A percentile compares a stretch with the other conserved stretches of the same genome.
These are phyloP conservation scores for Choanephora cucurbitarum DNA, from an alignment of 371 early-diverging fungal genomes.

Conservation along the genomic window DNA sequence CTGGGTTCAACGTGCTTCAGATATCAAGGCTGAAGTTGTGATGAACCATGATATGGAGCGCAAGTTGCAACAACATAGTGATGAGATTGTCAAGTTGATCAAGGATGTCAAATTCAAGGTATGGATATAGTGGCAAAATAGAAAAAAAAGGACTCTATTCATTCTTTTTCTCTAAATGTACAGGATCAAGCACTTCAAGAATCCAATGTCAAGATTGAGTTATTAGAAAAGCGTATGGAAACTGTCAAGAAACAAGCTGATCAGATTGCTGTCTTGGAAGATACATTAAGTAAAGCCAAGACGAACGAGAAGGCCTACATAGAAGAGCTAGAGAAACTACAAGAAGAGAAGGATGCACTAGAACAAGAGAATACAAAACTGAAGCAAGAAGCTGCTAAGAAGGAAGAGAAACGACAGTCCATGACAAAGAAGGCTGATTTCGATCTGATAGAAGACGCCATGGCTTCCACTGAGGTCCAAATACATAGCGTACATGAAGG, in stretches of 20 bases:
- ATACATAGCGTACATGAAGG: conserved; percentile 15
- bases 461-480: conserved; percentile 7
- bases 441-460: conserved; percentile 20
- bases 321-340: conserved; percentile 74
- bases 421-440: conserved; percentile 28
- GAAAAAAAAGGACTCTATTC: no score
- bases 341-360: conserved; percentile 68
- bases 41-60: conserved; percentile 78
- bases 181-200: conserved; percentile 79
- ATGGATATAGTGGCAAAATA: not conserved
- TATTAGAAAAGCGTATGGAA: conserved; percentile 79
- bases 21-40: conserved; percentile 75
- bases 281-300: conserved; percentile 55
- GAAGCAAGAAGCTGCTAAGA: conserved; percentile 48
- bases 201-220: conserved; percentile 70
- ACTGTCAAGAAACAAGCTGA: conserved; percentile 69
- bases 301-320: conserved; percentile 69
- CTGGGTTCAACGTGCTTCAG: conserved; percentile 81
- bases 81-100: conserved; percentile 75
- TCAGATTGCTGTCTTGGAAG: conserved; percentile 64
- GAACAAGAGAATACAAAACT: conserved; percentile 69
- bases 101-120: conserved; percentile 72
- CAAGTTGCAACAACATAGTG: conserved; percentile 74
- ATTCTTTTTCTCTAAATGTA: no score
- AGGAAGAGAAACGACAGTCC: conserved; percentile 46